These are phyloP conservation scores for Malassezia equina DNA, from an alignment of 1,284 basidiomycete species.

Conservation along the genomic window DNA sequence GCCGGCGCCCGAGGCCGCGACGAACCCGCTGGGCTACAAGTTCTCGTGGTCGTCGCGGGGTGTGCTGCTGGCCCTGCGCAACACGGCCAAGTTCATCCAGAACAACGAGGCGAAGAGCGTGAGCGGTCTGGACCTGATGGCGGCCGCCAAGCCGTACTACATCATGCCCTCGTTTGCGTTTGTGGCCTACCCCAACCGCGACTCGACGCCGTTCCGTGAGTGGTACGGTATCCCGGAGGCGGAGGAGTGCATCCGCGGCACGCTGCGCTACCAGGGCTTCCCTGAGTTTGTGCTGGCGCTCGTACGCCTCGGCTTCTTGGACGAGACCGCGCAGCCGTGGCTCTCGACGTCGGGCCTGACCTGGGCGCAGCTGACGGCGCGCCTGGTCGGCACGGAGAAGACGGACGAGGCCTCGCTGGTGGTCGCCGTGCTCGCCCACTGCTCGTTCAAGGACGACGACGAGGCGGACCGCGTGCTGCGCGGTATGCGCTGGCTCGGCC, in stretches of 20 bases:
- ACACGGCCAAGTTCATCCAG: conserved; percentile 65
- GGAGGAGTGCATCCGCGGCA: conserved; percentile 83
- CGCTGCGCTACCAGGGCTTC: conserved; percentile 93
- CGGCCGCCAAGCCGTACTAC: conserved; percentile 74
- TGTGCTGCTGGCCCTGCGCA: conserved; percentile 85
- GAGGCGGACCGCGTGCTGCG: conserved; percentile 32
- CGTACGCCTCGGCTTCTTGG: conserved; percentile 78
- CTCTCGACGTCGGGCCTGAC: conserved; percentile 49
- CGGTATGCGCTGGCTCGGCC: conserved; percentile 74
- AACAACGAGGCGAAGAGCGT: conserved; percentile 34
- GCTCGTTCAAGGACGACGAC: conserved; percentile 29
- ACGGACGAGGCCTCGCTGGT: conserved; percentile 52
- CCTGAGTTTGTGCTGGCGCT: conserved; percentile 87
- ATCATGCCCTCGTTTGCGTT: conserved; percentile 92
- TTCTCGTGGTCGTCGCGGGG: conserved; percentile 98
- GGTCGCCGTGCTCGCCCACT: conserved; percentile 30
- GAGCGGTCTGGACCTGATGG: conserved; percentile 42
- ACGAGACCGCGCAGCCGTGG: conserved; percentile 67
- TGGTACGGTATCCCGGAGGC: conserved; percentile 88
- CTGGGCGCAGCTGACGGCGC: conserved; percentile 61
- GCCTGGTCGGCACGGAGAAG: conserved; percentile 64
- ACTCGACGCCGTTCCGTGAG: conserved; percentile 74
- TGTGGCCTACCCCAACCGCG: conserved; percentile 93
- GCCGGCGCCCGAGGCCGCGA: conserved; percentile 76
- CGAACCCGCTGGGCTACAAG: conserved; percentile 97